Percentiles rank a stretch among this genome's conserved stretches.
These are phyloP conservation scores for Cruciata laevipes DNA, from an alignment of 257 asterid genomes.

Conservation along the genomic window DNA sequence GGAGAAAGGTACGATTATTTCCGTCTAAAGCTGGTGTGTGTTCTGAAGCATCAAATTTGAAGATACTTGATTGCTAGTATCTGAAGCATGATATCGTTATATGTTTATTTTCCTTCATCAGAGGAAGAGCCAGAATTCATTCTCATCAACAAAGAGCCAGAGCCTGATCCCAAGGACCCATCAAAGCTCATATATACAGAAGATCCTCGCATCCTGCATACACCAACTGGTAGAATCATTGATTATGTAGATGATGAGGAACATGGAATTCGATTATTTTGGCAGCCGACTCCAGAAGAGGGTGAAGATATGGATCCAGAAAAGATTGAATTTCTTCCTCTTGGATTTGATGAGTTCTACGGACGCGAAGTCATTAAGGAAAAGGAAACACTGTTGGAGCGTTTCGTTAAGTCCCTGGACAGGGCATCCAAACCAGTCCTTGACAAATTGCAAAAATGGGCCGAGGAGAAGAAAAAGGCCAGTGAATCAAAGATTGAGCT, in stretches of 20 bases:
- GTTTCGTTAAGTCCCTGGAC: slow-evolving; percentile 34
- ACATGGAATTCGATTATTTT: slow-evolving; percentile 70
- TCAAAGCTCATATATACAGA: slow-evolving; percentile 55
- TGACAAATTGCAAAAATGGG: slow-evolving; percentile 51
- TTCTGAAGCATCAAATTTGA: neutral
- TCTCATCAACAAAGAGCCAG: slow-evolving; percentile 72
- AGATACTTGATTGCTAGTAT: neutral
- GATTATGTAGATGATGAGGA: slow-evolving; percentile 87
- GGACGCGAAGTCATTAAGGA: slow-evolving; percentile 33
- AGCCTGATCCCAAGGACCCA: slow-evolving; percentile 89
- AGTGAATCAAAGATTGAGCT: slow-evolving; percentile 40
- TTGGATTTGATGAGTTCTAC: slow-evolving; percentile 82
- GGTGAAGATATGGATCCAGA: slow-evolving; percentile 58
- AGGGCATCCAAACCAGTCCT: slow-evolving; percentile 27
- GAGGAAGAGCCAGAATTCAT: slow-evolving; percentile 74
- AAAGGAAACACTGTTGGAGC: slow-evolving; percentile 31
- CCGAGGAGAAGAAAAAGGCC: slow-evolving; percentile 54
- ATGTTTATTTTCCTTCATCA: slow-evolving; percentile 24
- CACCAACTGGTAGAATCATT: slow-evolving; percentile 85
- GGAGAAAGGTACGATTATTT: slow-evolving; percentile 41
- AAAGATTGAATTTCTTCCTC: slow-evolving; percentile 60
- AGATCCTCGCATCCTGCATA: slow-evolving; percentile 83
- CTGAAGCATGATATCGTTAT: neutral
- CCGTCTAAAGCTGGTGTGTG: slow-evolving; percentile 7
- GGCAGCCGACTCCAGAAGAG: slow-evolving; percentile 65